Percentiles rank a stretch among this genome's conserved stretches.
phyloP scores from a whole-genome alignment of 257 asterid genomes.

The Ajuga chamaepitys region DNA sequence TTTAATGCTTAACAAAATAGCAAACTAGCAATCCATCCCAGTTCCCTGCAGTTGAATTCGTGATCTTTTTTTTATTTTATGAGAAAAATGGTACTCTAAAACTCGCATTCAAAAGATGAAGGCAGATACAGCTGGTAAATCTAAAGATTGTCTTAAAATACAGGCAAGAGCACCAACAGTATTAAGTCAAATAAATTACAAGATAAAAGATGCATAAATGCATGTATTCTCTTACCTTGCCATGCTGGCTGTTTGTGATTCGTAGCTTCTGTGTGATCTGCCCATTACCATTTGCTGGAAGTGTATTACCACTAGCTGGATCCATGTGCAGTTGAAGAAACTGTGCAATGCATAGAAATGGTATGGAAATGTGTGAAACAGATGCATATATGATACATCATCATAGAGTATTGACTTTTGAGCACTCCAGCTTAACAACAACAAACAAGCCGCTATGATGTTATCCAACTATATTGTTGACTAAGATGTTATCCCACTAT shows the following conservation, averaged over 20 bases:
- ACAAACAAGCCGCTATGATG: too few species aligned
- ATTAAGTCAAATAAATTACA: not conserved
- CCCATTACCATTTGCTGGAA: conserved; percentile 67
- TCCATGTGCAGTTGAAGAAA: conserved; percentile 97
- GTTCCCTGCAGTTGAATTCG: not conserved
- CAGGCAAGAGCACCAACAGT: not conserved
- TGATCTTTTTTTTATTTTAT: not conserved
- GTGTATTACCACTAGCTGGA: conserved; percentile 78
- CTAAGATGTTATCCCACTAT: too few species aligned
- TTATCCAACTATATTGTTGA: too few species aligned
- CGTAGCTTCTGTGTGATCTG: conserved; percentile 64
- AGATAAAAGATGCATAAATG: not conserved
- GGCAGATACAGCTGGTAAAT: not conserved
- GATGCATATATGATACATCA: too few species aligned
- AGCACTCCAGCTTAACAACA: too few species aligned
- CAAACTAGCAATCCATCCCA: not conserved
- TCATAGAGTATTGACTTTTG: too few species aligned
- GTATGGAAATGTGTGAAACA: not conserved
- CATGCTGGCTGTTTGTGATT: conserved; percentile 82
- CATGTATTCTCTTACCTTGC: conserved; percentile 53
- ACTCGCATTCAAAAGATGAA: not conserved
- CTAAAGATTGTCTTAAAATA: not conserved
- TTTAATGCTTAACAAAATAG: too few species aligned
- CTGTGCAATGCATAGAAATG: conserved; percentile 34
- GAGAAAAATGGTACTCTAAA: not conserved